Evolutionary conservation across 371 early-diverging fungal genomes (phyloP).

Genomic region (Mortierella sp.): DNA sequence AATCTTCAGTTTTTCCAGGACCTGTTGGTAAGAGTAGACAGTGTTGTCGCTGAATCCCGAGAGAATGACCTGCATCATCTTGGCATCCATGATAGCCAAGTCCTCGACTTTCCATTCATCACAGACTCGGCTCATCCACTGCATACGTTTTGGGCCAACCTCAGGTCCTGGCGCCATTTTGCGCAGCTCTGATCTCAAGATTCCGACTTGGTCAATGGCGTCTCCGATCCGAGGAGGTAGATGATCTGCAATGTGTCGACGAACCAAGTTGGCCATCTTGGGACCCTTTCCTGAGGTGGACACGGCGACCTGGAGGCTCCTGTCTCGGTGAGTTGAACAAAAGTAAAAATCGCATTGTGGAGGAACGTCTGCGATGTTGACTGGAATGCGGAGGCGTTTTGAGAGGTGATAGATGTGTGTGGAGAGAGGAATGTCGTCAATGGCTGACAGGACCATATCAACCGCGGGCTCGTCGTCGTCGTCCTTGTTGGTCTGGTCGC

Average conservation of each 20-base stretch:
- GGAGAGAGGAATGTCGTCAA: slow-evolving; percentile 81
- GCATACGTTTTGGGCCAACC: slow-evolving; percentile 79
- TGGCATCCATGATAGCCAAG: slow-evolving; percentile 59
- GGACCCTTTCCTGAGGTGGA: slow-evolving; percentile 94
- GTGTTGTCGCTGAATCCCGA: slow-evolving; percentile 70
- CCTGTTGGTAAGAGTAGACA: slow-evolving; percentile 50
- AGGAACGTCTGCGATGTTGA: slow-evolving; percentile 93
- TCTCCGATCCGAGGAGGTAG: slow-evolving; percentile 74
- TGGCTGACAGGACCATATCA: slow-evolving; percentile 85
- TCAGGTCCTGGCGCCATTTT: slow-evolving; percentile 74
- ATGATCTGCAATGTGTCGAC: slow-evolving; percentile 70
- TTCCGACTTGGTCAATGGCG: slow-evolving; percentile 79
- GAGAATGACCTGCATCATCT: slow-evolving; percentile 64
- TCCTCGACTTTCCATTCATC: slow-evolving; percentile 67
- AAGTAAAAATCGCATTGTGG: slow-evolving; percentile 93
- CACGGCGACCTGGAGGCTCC: slow-evolving; percentile 88
- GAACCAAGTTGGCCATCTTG: slow-evolving; percentile 82
- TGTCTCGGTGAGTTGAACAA: slow-evolving; percentile 87
- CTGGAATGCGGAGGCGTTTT: slow-evolving; percentile 78
- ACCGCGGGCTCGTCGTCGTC: slow-evolving; percentile 36
- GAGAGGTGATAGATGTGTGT: slow-evolving; percentile 75
- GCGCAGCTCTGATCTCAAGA: slow-evolving; percentile 73
- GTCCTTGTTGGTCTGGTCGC: neutral
- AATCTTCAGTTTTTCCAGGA: slow-evolving; percentile 21
- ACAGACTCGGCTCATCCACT: slow-evolving; percentile 71